A percentile compares a stretch with the other conserved stretches of the same genome.
Evolutionary conservation across 495 filamentous ascomycete species (phyloP).

Genomic region (Daldinia vernicosa): DNA sequence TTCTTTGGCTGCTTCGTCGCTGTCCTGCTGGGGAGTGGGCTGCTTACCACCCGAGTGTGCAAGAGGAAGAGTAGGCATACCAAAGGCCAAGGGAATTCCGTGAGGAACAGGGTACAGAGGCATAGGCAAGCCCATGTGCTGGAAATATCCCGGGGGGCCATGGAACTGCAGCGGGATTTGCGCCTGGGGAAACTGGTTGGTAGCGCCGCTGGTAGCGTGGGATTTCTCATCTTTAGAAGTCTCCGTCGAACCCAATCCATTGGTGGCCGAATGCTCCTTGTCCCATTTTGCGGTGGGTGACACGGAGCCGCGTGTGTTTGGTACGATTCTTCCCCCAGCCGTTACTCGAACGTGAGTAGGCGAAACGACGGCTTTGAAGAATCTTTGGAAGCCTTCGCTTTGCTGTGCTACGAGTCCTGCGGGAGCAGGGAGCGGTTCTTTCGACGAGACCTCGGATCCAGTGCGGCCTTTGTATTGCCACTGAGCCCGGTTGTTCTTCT

Average conservation of each 20-base stretch:
- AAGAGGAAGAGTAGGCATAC: constrained; percentile 32
- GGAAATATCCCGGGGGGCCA: constrained; percentile 15
- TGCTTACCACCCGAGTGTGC: constrained; percentile 19
- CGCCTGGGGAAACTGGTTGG: constrained; percentile 39
- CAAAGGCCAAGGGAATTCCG: constrained; percentile 46
- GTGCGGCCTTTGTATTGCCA: constrained; percentile 57
- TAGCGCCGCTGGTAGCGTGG: neutral
- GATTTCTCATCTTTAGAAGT: constrained; percentile 27
- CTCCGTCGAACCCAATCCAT: constrained; percentile 29
- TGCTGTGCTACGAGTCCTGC: constrained; percentile 55
- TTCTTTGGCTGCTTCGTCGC: constrained; percentile 28
- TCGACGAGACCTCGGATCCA: constrained; percentile 45
- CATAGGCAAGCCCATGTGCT: constrained; percentile 42
- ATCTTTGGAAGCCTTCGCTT: constrained; percentile 63
- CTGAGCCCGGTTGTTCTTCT: constrained; percentile 36
- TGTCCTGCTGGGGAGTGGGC: constrained; percentile 32
- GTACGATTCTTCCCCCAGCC: constrained; percentile 65
- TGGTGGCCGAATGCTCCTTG: constrained; percentile 43
- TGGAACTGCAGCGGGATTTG: constrained; percentile 26
- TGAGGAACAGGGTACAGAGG: constrained; percentile 38
- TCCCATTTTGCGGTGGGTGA: constrained; percentile 56
- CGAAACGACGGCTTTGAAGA: constrained; percentile 65
- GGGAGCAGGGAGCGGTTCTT: constrained; percentile 58
- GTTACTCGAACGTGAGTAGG: constrained; percentile 64
- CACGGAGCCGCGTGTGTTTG: constrained; percentile 60